A percentile compares a stretch with the other conserved stretches of the same genome.
phyloP scores from a whole-genome alignment of 2,329 filamentous ascomycete genomes.

The Corynespora cassiicola region DNA sequence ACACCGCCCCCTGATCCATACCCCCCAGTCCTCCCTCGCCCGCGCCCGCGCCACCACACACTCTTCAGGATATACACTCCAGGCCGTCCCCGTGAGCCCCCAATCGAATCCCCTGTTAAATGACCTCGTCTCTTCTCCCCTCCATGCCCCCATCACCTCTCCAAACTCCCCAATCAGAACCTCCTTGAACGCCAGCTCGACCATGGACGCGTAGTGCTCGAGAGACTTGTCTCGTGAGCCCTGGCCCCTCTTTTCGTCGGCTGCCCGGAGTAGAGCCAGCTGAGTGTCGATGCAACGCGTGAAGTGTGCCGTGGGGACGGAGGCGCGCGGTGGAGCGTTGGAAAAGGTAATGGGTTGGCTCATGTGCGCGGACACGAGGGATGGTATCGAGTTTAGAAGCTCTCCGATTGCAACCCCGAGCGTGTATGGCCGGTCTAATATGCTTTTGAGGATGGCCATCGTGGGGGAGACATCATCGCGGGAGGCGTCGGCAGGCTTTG shows the following conservation, averaged over 20 bases:
- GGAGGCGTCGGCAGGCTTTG: too few species aligned
- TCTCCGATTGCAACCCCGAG: constrained; percentile 9
- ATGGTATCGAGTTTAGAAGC: constrained; percentile 11
- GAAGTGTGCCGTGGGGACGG: constrained; percentile 8
- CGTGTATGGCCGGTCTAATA: constrained; percentile 4
- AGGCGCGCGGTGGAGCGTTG: background rate
- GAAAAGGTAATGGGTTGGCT: constrained; percentile 1
- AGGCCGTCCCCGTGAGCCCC: constrained; percentile 12
- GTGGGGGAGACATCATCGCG: constrained; percentile 1
- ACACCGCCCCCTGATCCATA: constrained; percentile 8
- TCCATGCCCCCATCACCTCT: constrained; percentile 12
- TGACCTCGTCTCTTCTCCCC: constrained; percentile 10
- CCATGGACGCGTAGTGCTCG: constrained; percentile 5
- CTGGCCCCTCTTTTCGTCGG: constrained; percentile 9
- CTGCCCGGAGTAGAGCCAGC: constrained; percentile 6
- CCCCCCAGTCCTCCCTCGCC: constrained; percentile 17
- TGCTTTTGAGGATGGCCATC: background rate
- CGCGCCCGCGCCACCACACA: constrained; percentile 15
- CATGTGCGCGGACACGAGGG: constrained; percentile 9
- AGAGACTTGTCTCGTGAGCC: constrained; percentile 7
- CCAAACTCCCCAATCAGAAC: constrained; percentile 8
- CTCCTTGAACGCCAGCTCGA: constrained; percentile 9
- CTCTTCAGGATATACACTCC: constrained; percentile 11
- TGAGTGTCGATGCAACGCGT: constrained; percentile 11
- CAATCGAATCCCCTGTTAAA: constrained; percentile 26